Conservation (phyloP, 139 green algal species). For the Chlorella sp. region DNA sequence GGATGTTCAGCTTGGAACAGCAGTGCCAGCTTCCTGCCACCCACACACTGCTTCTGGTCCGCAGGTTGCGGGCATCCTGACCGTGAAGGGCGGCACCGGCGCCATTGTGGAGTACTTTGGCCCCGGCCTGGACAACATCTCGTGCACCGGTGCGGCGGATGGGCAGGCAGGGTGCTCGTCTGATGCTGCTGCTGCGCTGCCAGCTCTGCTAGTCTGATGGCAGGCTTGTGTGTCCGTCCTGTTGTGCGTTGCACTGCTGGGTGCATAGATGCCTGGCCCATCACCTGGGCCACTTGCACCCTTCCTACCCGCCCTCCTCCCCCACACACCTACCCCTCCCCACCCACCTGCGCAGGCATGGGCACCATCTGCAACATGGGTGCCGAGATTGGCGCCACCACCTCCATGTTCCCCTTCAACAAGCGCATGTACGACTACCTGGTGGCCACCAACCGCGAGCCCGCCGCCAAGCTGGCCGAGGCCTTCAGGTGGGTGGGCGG, state of each 20-base stretch:
- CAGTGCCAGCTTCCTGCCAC: too few relatives aligned
- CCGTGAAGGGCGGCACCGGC: slow-evolving; percentile 94
- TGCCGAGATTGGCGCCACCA: slow-evolving; percentile 96
- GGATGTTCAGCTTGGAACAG: too few relatives aligned
- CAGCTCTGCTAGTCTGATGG: neutral
- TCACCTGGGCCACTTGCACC: too few relatives aligned
- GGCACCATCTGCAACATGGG: slow-evolving; percentile 99
- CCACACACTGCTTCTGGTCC: too few relatives aligned
- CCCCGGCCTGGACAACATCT: slow-evolving; percentile 89
- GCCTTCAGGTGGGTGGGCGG: neutral
- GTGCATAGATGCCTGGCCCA: too few relatives aligned
- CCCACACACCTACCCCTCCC: too few relatives aligned
- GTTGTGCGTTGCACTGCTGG: too few relatives aligned
- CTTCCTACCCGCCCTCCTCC: neutral
- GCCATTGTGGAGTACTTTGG: slow-evolving; percentile 97
- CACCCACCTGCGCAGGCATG: slow-evolving; percentile 59
- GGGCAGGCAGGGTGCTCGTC: neutral
- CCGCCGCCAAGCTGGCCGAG: slow-evolving; percentile 65
- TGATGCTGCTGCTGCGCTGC: neutral
- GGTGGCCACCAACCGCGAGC: slow-evolving; percentile 74
- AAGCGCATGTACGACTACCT: slow-evolving; percentile 91
- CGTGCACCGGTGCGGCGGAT: slow-evolving; percentile 71
- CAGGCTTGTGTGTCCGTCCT: too few relatives aligned
- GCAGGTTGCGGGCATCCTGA: slow-evolving; percentile 91
- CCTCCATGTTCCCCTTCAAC: slow-evolving; percentile 97